Base-by-base conservation (phyloP, 768 basidiomycete genomes). In the Mrakia frigida region DNA sequence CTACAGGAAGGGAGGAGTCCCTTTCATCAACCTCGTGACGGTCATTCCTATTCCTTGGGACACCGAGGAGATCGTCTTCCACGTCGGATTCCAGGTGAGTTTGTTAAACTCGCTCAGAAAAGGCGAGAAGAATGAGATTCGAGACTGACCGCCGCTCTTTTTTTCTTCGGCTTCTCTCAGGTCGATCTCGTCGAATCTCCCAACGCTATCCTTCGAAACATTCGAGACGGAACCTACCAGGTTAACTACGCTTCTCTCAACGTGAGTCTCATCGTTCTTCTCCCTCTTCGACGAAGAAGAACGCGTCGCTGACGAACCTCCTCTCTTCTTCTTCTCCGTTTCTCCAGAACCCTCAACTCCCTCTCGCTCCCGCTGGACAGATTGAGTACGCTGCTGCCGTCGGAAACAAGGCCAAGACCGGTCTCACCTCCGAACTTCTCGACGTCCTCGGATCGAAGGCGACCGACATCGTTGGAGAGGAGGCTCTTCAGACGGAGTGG, bases 11-110 rank as follows among this genome's bases (percentile, higher is more conserved):
- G 89, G 89, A 74, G 93, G 94, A 13, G 84, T 86, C 31, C 88
- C 93, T 1, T 98, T 98, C 83, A 89, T 92, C 84, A 99, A 98
- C 82, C 89, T 96, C 75, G 89, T 98, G 79, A 92, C 92, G 1
- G 82, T 98, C 80, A 91, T 98, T 52, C 96, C 97, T 25, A 87
- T 98, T 76, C 82, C 86, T 0, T 92, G 90, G 11, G 92, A 88
- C 28, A 86, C 86, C 52, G 88, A 89, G 73, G 90, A 95, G 63
- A 87, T 92, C 56, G 89, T 88, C 13, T 96, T 91, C 82, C 91
- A 92, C 80, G 90, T 99, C 70, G 97, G 97, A 0, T 98, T 99
- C 86, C 74, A 75, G 71, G 71, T 73, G 21, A 10, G 71, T 60
- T 56, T 28, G n/a, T 56, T 14, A 7, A 25, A 10, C 56, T 28